phyloP scores from a whole-genome alignment of 176 grass and related monocot genomes.

The Guadua angustifolia region DNA sequence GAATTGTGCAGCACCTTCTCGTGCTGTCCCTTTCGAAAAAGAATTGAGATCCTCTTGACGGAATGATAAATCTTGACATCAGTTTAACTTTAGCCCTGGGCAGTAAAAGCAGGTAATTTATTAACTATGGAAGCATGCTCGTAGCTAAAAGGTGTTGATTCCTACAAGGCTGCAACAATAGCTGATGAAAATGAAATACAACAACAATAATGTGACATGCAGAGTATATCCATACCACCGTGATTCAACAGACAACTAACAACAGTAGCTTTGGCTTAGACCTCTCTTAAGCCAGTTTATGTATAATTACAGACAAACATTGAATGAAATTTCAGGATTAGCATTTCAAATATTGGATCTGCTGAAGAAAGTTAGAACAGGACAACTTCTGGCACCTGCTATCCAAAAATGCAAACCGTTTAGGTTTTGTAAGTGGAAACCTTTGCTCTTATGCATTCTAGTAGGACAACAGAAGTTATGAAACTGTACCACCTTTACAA shows the following conservation, averaged over 20 bases:
- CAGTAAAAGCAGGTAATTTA: background rate
- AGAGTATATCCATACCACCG: background rate
- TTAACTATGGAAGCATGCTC: slow-evolving; percentile 2
- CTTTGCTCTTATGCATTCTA: background rate
- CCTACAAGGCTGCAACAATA: background rate
- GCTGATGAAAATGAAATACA: slow-evolving; percentile 19
- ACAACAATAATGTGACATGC: background rate
- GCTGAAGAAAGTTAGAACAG: background rate
- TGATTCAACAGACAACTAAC: background rate
- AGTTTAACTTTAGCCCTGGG: background rate
- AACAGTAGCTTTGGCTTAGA: background rate
- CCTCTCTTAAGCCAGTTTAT: background rate
- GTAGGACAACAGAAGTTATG: slow-evolving; percentile 1
- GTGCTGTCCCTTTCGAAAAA: too few relatives aligned
- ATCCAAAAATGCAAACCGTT: background rate
- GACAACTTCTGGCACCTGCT: background rate
- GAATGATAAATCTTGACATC: background rate
- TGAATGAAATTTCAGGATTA: background rate
- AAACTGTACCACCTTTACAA: background rate
- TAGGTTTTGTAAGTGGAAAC: background rate
- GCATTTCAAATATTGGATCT: slow-evolving; percentile 6
- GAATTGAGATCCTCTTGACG: background rate
- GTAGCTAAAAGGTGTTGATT: background rate
- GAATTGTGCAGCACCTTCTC: too few relatives aligned
- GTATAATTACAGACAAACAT: slow-evolving; percentile 5